These are phyloP conservation scores for Colletotrichum cuscutae DNA, from an alignment of 2,329 filamentous ascomycete species.

Conservation along the genomic window DNA sequence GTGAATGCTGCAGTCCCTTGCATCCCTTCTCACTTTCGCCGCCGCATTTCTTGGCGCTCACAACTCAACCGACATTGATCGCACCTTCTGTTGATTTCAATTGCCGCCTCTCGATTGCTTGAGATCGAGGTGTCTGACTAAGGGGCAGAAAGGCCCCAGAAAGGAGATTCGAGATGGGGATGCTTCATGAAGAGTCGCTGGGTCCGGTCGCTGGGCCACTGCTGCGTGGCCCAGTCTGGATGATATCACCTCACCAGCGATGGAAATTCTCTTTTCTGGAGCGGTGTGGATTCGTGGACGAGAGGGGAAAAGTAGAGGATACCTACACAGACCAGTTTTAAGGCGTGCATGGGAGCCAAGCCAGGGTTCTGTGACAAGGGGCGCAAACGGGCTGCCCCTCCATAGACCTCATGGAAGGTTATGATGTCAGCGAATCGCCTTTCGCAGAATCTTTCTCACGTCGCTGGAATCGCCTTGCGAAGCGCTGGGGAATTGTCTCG, in stretches of 20 bases:
- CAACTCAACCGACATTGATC: neutral
- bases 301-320: conserved; percentile 18
- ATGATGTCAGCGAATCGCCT: conserved; percentile 30
- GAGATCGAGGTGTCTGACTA: neutral
- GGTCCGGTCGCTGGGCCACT: neutral
- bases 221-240: neutral
- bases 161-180: neutral
- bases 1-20: neutral
- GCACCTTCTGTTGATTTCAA: neutral
- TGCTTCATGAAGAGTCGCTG: conserved; percentile 26
- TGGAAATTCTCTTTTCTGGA: conserved; percentile 21
- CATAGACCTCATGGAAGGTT: conserved; percentile 23
- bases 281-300: conserved; percentile 14
- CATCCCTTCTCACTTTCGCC: neutral
- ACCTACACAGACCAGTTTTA: conserved; percentile 8
- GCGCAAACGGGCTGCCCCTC: conserved; percentile 15
- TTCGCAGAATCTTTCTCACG: conserved; percentile 11
- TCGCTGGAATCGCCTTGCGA: conserved; percentile 4
- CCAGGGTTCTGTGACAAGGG: conserved; percentile 20
- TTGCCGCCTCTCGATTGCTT: neutral
- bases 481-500: neutral
- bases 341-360: neutral
- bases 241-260: conserved; percentile 23
- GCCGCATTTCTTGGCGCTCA: neutral
- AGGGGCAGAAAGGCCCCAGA: neutral